Conservation (phyloP, 2,329 filamentous ascomycete genomes). For the Cercospora sojina region DNA sequence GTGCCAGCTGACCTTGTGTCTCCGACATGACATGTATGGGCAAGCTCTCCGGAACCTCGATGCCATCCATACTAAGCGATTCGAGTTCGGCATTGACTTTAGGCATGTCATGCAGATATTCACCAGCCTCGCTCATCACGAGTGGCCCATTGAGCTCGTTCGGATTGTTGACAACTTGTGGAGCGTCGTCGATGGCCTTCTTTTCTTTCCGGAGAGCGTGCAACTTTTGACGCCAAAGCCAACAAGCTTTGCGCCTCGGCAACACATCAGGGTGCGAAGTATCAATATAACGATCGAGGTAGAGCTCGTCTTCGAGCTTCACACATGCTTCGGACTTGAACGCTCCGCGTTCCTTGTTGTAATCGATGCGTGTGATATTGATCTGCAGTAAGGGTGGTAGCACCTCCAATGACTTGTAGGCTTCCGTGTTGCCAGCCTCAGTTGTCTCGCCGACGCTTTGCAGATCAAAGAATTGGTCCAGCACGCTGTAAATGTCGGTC, state of each 20-base stretch:
- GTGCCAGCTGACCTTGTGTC: conserved; percentile 46
- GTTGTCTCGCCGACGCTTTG: conserved; percentile 64
- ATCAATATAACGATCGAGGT: conserved; percentile 85
- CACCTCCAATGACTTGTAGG: conserved; percentile 64
- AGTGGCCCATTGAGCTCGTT: conserved; percentile 32
- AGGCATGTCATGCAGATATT: conserved; percentile 47
- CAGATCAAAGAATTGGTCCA: conserved; percentile 82
- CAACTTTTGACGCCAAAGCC: conserved; percentile 70
- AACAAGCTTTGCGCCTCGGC: conserved; percentile 65
- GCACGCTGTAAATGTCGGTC: conserved; percentile 74
- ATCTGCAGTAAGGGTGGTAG: conserved; percentile 83
- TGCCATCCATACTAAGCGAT: conserved; percentile 38
- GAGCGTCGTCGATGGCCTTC: conserved; percentile 28
- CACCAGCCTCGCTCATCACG: conserved; percentile 37
- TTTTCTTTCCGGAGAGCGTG: conserved; percentile 34
- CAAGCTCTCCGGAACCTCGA: conserved; percentile 47
- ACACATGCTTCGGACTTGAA: conserved; percentile 77
- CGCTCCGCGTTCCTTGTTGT: conserved; percentile 58
- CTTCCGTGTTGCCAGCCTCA: conserved; percentile 55
- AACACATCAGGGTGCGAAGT: conserved; percentile 61
- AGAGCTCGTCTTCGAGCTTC: conserved; percentile 75
- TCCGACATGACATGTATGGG: conserved; percentile 47
- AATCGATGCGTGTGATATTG: conserved; percentile 79
- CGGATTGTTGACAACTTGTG: conserved; percentile 16
- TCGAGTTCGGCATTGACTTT: conserved; percentile 41